Evolutionary conservation across 192 early-diverging fungal species (phyloP), one percentile per base, ranked within the genome.

Genomic region (Mortierella alpina): DNA sequence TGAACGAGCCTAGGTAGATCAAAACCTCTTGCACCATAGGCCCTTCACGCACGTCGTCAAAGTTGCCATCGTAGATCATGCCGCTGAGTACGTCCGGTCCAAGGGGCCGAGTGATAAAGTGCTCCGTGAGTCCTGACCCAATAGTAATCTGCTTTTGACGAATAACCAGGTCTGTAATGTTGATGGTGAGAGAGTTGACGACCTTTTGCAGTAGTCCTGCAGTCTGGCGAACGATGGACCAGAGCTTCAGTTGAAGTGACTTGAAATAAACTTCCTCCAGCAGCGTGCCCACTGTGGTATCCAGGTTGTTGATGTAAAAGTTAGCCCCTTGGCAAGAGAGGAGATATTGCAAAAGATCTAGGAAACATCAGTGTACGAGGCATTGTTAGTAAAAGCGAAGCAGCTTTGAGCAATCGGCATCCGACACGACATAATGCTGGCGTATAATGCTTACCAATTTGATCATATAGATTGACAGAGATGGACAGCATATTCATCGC

Each of bases 201-300:
- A 88, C 85, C 75, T 96, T 96, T 20, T 85, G 73, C 22, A 95
- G 83, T 11, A 95, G 63, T 18, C 94, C 93, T 31, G 94, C 92
- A 7, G 91, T 89, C 67, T 93, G 93, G 50, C 95, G 90, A n/a
- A 94, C 93, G 63, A 95, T 91, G 46, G 87, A 89, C 95, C 95
- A 96, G 40, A 90, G 84, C 59, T 91, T 88, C 39, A 91, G 77
- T 59, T 88, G 84, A 52, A 92, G 87, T 2, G 93, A 92, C 67
- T 95, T 94, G 60, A 87, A 82, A 74, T 96, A 96, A 15, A 96
- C 90, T 75, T 96, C 94, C 75, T 94, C 92, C 14, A 96, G 71
- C 40, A 96, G 67, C 12, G 85, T 82, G n/a, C 75, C 59, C 13
- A 95, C 82, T 6, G 88, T 89, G 10, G 87, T 85, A 59, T 87